Percentiles rank a stretch among this genome's conserved stretches.
Evolutionary conservation across 768 basidiomycete genomes (phyloP).

Genomic region (Paxillus rubicundulus): DNA sequence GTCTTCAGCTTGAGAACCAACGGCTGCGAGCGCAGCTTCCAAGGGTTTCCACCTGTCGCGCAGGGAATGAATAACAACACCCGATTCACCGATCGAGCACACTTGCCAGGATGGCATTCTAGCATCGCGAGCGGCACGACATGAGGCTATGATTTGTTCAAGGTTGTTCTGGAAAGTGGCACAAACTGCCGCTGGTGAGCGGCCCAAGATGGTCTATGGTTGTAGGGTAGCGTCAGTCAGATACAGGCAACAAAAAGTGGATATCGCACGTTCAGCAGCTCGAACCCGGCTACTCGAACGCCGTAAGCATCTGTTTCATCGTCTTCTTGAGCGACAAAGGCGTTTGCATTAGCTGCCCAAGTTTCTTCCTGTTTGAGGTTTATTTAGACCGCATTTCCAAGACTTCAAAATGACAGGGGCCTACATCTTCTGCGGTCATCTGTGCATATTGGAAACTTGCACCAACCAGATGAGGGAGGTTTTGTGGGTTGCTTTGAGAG

Average conservation of each 20-base stretch:
- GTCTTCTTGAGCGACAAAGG: constrained; percentile 92
- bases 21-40: constrained; percentile 77
- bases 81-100: not conserved
- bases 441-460: constrained; percentile 70
- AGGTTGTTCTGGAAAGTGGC: constrained; percentile 52
- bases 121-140: constrained; percentile 51
- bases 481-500: constrained; percentile 28
- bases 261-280: constrained; percentile 65
- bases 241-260: not conserved
- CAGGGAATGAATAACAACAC: constrained; percentile 3
- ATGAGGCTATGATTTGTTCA: constrained; percentile 54
- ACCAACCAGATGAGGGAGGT: constrained; percentile 49
- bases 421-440: constrained; percentile 88
- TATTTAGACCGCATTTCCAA: not conserved
- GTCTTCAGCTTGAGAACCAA: constrained; percentile 78
- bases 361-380: constrained; percentile 67
- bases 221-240: constrained; percentile 3
- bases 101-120: constrained; percentile 65
- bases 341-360: constrained; percentile 87
- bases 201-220: constrained; percentile 56
- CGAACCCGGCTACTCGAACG: constrained; percentile 80
- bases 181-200: constrained; percentile 48
- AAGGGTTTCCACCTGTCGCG: constrained; percentile 82
- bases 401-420: constrained; percentile 21
- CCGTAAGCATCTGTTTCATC: constrained; percentile 85